Evolutionary conservation across 2,329 filamentous ascomycete genomes (phyloP), one percentile per base, ranked within the genome.

Genomic region (Epichloe amarillans): DNA sequence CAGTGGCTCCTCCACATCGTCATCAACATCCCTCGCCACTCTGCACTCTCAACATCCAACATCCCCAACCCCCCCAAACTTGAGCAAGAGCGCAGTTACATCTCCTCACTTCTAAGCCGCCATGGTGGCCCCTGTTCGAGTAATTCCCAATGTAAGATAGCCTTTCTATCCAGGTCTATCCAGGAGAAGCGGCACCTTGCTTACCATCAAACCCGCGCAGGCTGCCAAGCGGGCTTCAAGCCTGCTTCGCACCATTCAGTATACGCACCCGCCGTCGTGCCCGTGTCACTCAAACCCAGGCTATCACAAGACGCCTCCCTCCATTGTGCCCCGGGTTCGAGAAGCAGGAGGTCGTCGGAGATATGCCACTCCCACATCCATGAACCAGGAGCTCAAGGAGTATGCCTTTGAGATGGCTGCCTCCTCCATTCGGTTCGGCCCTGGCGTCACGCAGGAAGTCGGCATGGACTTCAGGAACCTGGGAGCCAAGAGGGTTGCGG

Each of bases 321-420:
- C 77, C 53, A 70, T 90, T 53, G 67, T 73, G 15, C 74, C 74
- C 21, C 73, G 70, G 51, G 66, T 62, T 45, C 54, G 61, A 57
- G 52, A 66, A 57, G 57, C 68, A 36, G 69, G 61, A 36, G 69
- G 61, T 35, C 54, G 57, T 23, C 66, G 79, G 36, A 72, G 72
- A 47, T 82, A 79, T 66, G 89, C 88, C n/a, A 91, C 88, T 0
- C 88, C 90, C 0, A 71, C 85, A 35, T 62, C 61, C 39, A 56
- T 62, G 19, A 71, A 85, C 19, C 47, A 53, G 30, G 69, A 76
- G 8, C 76, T 89, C 62, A 95, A 94, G 66, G 93, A 98, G 66
- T 98, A 98, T 70, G 93, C 93, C 14, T 98, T 98, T 64, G 93
- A 98, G 67, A 95, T 98, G 91, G 93, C 93, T 0, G 89, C 93